These are phyloP conservation scores for Alternaria sp. DNA, from an alignment of 2,329 filamentous ascomycete genomes.

Conservation along the genomic window DNA sequence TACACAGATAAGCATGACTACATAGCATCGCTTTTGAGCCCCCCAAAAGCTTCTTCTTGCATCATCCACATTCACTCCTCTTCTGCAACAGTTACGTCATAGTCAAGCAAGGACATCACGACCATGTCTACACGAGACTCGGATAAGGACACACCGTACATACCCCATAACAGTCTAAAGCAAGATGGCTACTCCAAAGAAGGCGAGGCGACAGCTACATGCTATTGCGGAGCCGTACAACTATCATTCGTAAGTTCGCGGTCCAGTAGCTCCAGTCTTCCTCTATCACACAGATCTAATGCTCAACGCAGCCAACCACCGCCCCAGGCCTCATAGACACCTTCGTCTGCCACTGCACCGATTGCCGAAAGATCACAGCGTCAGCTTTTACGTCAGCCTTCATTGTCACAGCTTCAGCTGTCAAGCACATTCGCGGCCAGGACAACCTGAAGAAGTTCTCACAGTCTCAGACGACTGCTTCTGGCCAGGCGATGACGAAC, in stretches of 20 bases:
- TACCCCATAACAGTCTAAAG: neutral
- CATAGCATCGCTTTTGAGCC: neutral
- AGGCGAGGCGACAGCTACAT: conserved; percentile 38
- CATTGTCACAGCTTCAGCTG: neutral
- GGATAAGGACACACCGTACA: neutral
- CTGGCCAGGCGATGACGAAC: conserved; percentile 61
- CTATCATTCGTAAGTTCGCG: conserved; percentile 20
- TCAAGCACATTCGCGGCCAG: neutral
- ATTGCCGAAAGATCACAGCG: conserved; percentile 55
- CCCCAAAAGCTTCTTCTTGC: neutral
- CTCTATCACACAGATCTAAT: neutral
- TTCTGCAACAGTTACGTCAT: neutral
- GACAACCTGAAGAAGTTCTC: neutral
- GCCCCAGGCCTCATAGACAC: conserved; percentile 52
- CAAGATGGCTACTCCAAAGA: conserved; percentile 9
- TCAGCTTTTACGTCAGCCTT: neutral
- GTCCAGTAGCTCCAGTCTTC: neutral
- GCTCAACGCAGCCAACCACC: neutral
- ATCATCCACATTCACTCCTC: neutral
- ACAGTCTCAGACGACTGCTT: conserved; percentile 50
- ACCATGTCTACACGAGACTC: neutral
- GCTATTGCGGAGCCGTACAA: conserved; percentile 41
- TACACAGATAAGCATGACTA: neutral
- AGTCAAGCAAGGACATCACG: neutral
- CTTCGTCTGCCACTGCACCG: conserved; percentile 66